phyloP scores from a whole-genome alignment of 2,329 filamentous ascomycete genomes.

The Myriosclerotinia scirpicola region DNA sequence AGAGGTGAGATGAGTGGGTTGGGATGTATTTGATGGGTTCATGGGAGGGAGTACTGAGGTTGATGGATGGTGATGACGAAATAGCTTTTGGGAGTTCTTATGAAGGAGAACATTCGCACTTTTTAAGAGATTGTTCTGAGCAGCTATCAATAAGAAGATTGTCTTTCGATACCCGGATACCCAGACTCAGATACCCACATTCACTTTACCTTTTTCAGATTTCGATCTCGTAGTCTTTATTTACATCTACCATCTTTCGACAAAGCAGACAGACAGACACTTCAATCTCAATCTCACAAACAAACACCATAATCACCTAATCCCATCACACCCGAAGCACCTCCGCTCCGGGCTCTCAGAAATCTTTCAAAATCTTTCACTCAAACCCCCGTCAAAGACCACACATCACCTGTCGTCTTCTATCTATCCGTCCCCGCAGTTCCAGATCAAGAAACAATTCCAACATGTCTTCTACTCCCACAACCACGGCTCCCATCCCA shows the following conservation, averaged over 20 bases:
- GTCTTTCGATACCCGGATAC: conserved; percentile 11
- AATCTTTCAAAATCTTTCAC: conserved; percentile 22
- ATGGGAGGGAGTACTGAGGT: not conserved
- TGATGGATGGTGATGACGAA: conserved; percentile 14
- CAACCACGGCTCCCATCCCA: not conserved
- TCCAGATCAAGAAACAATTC: conserved; percentile 7
- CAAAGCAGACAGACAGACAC: not conserved
- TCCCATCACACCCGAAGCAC: conserved; percentile 3
- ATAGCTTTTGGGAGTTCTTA: conserved; percentile 11
- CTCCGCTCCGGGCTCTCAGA: not conserved
- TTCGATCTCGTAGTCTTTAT: not conserved
- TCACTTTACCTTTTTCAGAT: not conserved
- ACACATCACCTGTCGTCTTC: conserved; percentile 18
- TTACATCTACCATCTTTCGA: not conserved
- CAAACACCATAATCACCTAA: conserved; percentile 19
- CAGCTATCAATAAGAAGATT: conserved; percentile 11
- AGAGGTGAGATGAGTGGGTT: conserved; percentile 12
- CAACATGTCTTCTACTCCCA: conserved; percentile 13
- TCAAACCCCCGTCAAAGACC: conserved; percentile 19
- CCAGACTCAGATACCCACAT: conserved; percentile 6
- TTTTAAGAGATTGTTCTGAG: conserved; percentile 4
- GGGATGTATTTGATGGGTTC: not conserved
- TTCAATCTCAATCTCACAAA: not conserved
- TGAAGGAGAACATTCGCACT: conserved; percentile 21
- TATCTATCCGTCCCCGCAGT: not conserved